Percentiles rank a stretch among this genome's conserved stretches.
phyloP scores from a whole-genome alignment of 257 asterid genomes.

The Gentiana straminea region DNA sequence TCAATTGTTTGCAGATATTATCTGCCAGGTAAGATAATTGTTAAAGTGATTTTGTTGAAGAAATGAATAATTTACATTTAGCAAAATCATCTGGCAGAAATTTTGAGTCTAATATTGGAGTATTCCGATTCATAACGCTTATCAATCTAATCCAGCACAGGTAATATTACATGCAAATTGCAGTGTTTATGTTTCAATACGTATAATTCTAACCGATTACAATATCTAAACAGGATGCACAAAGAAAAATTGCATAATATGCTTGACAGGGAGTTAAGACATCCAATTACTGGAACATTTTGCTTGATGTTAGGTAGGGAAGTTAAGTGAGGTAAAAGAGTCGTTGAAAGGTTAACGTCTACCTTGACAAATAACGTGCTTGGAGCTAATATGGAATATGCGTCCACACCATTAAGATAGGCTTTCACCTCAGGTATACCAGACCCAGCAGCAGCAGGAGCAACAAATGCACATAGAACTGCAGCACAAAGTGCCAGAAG shows the following conservation, averaged over 20 bases:
- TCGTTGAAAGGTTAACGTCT: neutral
- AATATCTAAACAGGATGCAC: neutral
- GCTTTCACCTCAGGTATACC: conserved; percentile 99
- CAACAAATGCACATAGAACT: conserved; percentile 63
- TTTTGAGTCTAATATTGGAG: too few species aligned
- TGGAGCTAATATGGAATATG: conserved; percentile 95
- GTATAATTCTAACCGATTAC: too few species aligned
- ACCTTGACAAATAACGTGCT: conserved; percentile 94
- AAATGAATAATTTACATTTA: too few species aligned
- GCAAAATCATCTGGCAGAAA: too few species aligned
- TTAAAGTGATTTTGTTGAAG: too few species aligned
- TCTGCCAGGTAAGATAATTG: too few species aligned
- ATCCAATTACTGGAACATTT: neutral
- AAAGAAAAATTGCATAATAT: neutral
- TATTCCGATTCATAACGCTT: too few species aligned
- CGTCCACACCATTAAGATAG: conserved; percentile 89
- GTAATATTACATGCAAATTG: too few species aligned
- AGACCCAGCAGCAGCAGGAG: conserved; percentile 99
- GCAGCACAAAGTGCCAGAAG: conserved; percentile 64
- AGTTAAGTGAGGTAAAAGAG: neutral
- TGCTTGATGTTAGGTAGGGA: too few species aligned
- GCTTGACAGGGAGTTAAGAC: neutral
- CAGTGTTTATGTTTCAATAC: too few species aligned
- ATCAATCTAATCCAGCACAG: too few species aligned
- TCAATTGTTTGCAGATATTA: too few species aligned